Evolutionary conservation across 75 land plant genomes (phyloP).

Genomic region (Ceratopteris richardii): DNA sequence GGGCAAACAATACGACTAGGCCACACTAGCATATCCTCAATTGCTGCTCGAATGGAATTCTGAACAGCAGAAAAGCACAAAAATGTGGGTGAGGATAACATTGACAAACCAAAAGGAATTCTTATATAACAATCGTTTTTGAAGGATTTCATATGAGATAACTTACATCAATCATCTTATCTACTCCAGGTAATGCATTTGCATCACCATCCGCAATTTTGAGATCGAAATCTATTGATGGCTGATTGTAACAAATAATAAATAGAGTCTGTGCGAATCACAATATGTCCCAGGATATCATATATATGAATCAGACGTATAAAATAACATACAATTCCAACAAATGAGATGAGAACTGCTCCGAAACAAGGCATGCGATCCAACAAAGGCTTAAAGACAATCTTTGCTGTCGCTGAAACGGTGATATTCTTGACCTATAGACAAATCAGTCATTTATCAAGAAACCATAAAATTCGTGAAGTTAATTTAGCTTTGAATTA

Average conservation of each 20-base stretch:
- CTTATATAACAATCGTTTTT: no score
- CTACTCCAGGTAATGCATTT: constrained; percentile 31
- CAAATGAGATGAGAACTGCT: constrained; percentile 24
- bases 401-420: constrained; percentile 16
- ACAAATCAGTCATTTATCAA: neutral
- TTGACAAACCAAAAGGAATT: no score
- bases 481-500: neutral
- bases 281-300: neutral
- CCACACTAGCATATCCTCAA: constrained; percentile 34
- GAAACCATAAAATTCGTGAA: neutral
- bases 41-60: constrained; percentile 24
- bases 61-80: no score
- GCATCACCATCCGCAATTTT: constrained; percentile 35
- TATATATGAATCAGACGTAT: neutral
- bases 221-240: constrained; percentile 27
- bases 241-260: constrained; percentile 18
- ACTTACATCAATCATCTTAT: constrained; percentile 34
- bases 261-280: neutral
- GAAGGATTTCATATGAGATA: neutral
- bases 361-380: constrained; percentile 34
- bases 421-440: constrained; percentile 24
- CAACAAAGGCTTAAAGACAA: constrained; percentile 35
- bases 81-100: no score
- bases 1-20: constrained; percentile 37
- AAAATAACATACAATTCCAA: constrained; percentile 22